These are phyloP conservation scores for Hippophae gyantsensis DNA, from an alignment of 306 rosid genomes.

Conservation along the genomic window DNA sequence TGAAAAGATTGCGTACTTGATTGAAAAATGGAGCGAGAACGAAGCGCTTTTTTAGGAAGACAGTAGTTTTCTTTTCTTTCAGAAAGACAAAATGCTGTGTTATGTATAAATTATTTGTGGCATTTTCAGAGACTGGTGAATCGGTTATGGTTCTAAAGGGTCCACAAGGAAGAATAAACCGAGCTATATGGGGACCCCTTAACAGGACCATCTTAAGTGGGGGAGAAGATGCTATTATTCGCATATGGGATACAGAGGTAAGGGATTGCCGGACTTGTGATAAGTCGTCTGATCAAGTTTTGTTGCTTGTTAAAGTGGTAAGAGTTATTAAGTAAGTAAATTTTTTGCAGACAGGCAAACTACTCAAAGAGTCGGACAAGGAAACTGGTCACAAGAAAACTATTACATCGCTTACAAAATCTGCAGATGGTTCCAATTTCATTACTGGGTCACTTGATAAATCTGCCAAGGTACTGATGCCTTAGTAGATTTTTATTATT, in stretches of 20 bases:
- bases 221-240: constrained; percentile 78
- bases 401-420: constrained; percentile 58
- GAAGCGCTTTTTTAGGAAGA: too few species aligned
- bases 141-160: constrained; percentile 62
- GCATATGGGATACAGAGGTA: constrained; percentile 94
- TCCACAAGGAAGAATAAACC: constrained; percentile 88
- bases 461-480: constrained; percentile 59
- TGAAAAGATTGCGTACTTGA: too few species aligned
- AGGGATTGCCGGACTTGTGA: too few species aligned
- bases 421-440: constrained; percentile 74
- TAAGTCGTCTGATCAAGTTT: too few species aligned
- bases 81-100: too few species aligned
- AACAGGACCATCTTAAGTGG: constrained; percentile 73
- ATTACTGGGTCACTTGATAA: constrained; percentile 79
- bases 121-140: constrained; percentile 26
- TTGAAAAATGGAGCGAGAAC: too few species aligned
- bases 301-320: too few species aligned
- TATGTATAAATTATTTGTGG: too few species aligned
- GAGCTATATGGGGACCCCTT: constrained; percentile 95
- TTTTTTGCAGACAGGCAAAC: constrained; percentile 61
- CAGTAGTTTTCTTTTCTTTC: too few species aligned
- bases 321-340: neutral
- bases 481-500: too few species aligned
- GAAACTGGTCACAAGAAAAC: constrained; percentile 74
- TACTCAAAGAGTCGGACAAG: constrained; percentile 61